Percentiles rank a stretch among this genome's conserved stretches.
These are phyloP conservation scores for Kernera saxatilis DNA, from an alignment of 345 rosid genomes.

Conservation along the genomic window DNA sequence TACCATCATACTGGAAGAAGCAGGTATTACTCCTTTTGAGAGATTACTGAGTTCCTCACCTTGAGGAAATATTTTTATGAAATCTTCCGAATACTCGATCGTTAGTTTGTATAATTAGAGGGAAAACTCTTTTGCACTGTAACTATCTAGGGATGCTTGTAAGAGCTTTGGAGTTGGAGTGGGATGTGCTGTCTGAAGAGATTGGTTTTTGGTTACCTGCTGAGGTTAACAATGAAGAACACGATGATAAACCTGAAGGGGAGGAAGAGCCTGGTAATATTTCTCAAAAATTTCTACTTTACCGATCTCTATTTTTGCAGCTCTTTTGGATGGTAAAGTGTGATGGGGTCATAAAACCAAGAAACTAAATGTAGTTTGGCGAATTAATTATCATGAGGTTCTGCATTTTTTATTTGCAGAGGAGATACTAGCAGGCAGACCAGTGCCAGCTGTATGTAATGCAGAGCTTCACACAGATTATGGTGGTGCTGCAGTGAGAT, in stretches of 20 bases:
- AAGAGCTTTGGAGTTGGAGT: conserved; percentile 73
- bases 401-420: conserved; percentile 38
- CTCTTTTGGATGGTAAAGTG: not conserved
- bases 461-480: conserved; percentile 91
- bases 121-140: not conserved
- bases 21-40: conserved; percentile 44
- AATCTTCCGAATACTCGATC: not conserved
- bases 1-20: conserved; percentile 54
- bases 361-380: not conserved
- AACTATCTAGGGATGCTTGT: conserved; percentile 47
- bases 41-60: not conserved
- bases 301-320: not conserved
- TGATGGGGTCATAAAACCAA: not conserved
- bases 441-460: conserved; percentile 67
- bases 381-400: not conserved
- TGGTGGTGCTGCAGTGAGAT: conserved; percentile 82
- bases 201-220: conserved; percentile 88
- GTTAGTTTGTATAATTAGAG: not conserved
- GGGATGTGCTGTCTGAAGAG: conserved; percentile 74
- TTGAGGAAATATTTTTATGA: not conserved
- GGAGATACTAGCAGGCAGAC: conserved; percentile 85
- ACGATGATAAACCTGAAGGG: conserved; percentile 87
- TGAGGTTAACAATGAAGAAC: conserved; percentile 59
- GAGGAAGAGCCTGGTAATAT: conserved; percentile 64
- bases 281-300: not conserved